Percentiles rank a stretch among this genome's conserved stretches.
phyloP scores from a whole-genome alignment of 495 filamentous ascomycete species.

The Aspergillus saccharolyticus region DNA sequence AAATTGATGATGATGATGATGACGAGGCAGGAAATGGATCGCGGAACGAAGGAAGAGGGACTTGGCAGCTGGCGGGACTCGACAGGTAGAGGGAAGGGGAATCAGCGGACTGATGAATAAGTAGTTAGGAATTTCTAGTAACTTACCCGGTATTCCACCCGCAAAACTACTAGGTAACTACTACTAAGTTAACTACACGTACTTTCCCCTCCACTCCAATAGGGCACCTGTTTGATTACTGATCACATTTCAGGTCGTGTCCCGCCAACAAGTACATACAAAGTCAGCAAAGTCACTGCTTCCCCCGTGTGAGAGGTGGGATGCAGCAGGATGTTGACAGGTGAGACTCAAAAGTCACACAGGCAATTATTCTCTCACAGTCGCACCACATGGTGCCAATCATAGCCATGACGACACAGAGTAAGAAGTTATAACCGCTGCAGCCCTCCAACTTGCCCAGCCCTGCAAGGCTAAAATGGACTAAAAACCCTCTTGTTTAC shows the following conservation, averaged over 20 bases:
- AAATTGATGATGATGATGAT: no score
- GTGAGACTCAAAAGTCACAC: not conserved
- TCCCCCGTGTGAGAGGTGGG: not conserved
- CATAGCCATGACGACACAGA: constrained; percentile 1
- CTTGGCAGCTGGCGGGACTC: constrained; percentile 13
- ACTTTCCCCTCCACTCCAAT: not conserved
- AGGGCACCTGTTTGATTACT: not conserved
- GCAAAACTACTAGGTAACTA: not conserved
- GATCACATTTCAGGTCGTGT: not conserved
- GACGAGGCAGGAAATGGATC: constrained; percentile 11
- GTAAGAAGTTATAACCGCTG: not conserved
- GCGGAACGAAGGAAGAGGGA: constrained; percentile 13
- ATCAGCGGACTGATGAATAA: not conserved
- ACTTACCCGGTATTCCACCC: no score
- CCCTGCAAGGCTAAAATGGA: constrained; percentile 22
- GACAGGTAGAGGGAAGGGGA: not conserved
- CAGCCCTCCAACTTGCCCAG: constrained; percentile 10
- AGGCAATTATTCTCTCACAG: not conserved
- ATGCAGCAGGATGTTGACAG: not conserved
- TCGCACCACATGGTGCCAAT: constrained; percentile 9
- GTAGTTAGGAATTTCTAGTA: no score
- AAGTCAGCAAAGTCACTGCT: no score
- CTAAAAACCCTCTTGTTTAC: not conserved
- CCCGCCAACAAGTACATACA: not conserved
- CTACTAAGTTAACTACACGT: not conserved